Evolutionary conservation across 2,329 filamentous ascomycete genomes (phyloP), one percentile per base, ranked within the genome.

Genomic region (Pyrenochaeta sp.): DNA sequence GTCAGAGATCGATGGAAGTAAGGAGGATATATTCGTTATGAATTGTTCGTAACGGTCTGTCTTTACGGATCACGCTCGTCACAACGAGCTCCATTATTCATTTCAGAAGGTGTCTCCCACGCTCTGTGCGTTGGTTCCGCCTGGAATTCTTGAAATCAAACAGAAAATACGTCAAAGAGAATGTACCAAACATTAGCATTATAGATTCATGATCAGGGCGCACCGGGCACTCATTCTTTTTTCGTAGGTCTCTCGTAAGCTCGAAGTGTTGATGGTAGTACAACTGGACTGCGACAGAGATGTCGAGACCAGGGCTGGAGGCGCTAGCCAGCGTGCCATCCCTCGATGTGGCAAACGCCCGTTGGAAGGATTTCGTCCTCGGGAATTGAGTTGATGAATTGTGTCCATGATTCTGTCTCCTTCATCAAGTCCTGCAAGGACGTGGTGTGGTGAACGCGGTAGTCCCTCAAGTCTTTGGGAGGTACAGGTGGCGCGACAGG

Each of bases 401-500:
- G 37, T 13, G 22, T 46, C 54, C 50, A 57, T 3, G 50, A 45
- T 32, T 50, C 50, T 1, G 50, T 53, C 4, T 52, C 50, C 9
- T 45, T 53, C 39, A 49, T 45, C 7, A 57, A 36, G 15, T 49
- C 44, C 4, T 37, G 27, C 3, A 53, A 15, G 2, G 40, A 43
- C 3, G 34, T 36, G 19, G 51, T 45, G 37, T 56, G 43, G 30
- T 56, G 30, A 19, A 36, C 28, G 8, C 30, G 28, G 19, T 47
- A 22, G 28, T 30, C 28, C 2, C 19, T 30, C 13, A 13, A 24
- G 39, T 70, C 62, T 45, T 69, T 66, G 0, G 53, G 57, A 5
- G 64, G 64, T 0, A 67, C 62, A 22, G 59, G 62, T 2, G 62
- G 59, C 5, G 58, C 50, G 13, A n/a, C 19, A 2, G 40, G 30